Percentiles rank a stretch among this genome's conserved stretches.
These are phyloP conservation scores for Cryphonectria carpinicola DNA, from an alignment of 2,329 filamentous ascomycete genomes.

Conservation along the genomic window DNA sequence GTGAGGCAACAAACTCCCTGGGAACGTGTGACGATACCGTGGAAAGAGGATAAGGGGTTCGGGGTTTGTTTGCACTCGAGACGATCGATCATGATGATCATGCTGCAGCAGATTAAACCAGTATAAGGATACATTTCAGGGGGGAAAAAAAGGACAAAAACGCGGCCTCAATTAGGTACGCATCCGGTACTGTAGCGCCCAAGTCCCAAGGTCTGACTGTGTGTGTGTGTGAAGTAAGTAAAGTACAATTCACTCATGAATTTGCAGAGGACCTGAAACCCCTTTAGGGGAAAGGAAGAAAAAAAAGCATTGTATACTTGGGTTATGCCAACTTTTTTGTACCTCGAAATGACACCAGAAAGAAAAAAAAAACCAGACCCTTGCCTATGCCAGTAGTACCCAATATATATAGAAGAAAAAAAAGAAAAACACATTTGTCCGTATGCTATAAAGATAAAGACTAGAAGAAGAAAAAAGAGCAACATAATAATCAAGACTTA, in stretches of 20 bases:
- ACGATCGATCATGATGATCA: background rate
- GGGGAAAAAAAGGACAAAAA: background rate
- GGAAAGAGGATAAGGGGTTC: background rate
- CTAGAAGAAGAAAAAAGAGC: background rate
- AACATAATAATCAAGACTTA: background rate
- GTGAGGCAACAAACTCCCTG: background rate
- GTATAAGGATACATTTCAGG: background rate
- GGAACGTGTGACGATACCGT: background rate
- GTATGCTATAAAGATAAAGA: background rate
- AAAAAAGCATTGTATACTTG: background rate
- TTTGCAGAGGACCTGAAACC: background rate
- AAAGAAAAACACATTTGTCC: background rate
- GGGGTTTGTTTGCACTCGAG: background rate
- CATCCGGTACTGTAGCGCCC: too few relatives aligned
- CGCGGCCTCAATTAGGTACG: too few relatives aligned
- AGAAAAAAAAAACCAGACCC: background rate
- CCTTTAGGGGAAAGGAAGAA: background rate
- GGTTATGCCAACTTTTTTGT: background rate
- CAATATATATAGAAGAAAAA: background rate
- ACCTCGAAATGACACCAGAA: background rate
- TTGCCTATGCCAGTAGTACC: background rate
- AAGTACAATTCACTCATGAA: background rate
- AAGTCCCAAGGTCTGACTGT: too few relatives aligned
- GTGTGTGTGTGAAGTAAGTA: too few relatives aligned
- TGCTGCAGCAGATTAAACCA: background rate